Conservation (phyloP, 1,284 basidiomycete genomes). For the Ustilago sp. region DNA sequence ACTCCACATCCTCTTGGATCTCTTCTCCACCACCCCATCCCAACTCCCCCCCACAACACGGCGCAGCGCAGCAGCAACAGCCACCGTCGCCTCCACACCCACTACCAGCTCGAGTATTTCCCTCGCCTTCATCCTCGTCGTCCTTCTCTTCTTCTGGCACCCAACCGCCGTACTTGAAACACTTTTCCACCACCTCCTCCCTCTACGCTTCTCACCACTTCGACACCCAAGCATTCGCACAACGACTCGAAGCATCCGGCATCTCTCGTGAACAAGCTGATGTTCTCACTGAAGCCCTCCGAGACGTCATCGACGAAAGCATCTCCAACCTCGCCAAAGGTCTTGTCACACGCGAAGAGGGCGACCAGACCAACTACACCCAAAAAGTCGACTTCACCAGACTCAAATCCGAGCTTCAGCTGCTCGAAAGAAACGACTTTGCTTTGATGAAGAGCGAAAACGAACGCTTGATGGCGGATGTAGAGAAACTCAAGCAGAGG, state of each 20-base stretch:
- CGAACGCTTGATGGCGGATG: slow-evolving; percentile 88
- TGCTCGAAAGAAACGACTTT: slow-evolving; percentile 97
- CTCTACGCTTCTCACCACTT: slow-evolving; percentile 56
- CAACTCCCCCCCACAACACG: background rate
- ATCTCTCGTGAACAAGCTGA: slow-evolving; percentile 66
- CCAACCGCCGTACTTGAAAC: slow-evolving; percentile 27
- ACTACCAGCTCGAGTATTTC: slow-evolving; percentile 31
- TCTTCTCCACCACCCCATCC: slow-evolving; percentile 16
- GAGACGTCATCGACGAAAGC: slow-evolving; percentile 67
- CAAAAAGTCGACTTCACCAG: slow-evolving; percentile 89
- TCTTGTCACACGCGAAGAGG: slow-evolving; percentile 66
- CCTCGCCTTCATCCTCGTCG: slow-evolving; percentile 16
- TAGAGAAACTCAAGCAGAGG: slow-evolving; percentile 95
- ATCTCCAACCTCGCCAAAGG: slow-evolving; percentile 61
- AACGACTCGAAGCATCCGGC: slow-evolving; percentile 65
- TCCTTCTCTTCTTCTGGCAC: slow-evolving; percentile 13
- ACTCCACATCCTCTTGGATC: slow-evolving; percentile 31
- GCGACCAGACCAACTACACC: slow-evolving; percentile 65
- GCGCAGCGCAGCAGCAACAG: slow-evolving; percentile 7
- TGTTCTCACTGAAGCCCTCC: slow-evolving; percentile 61
- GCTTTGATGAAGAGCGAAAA: slow-evolving; percentile 95
- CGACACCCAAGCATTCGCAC: slow-evolving; percentile 66
- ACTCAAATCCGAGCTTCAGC: slow-evolving; percentile 93
- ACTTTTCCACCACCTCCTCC: slow-evolving; percentile 44
- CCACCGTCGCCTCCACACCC: slow-evolving; percentile 18